phyloP scores from a whole-genome alignment of 345 rosid genomes.

The Pistacia vera region DNA sequence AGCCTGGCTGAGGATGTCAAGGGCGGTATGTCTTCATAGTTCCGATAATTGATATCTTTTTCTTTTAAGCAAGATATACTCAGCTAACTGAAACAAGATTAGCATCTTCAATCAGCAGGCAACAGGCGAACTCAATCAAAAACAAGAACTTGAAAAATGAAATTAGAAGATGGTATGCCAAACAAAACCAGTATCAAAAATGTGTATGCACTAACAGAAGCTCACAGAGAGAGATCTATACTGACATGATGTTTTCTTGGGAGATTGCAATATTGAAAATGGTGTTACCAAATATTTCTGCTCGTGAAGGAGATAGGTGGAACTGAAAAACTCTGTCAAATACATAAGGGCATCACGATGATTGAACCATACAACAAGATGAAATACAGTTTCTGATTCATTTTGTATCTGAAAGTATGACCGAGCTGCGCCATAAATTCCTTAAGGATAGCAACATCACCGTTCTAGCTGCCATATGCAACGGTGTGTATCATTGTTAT shows the following conservation, averaged over 20 bases:
- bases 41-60: background rate
- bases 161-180: too few relatives aligned
- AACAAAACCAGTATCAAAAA: background rate
- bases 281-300: constrained; percentile 13
- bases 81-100: constrained; percentile 12
- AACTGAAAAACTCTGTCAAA: background rate
- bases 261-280: background rate
- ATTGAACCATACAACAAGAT: constrained; percentile 12
- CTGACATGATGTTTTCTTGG: constrained; percentile 8
- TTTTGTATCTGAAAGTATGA: background rate
- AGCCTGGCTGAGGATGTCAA: background rate
- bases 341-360: background rate
- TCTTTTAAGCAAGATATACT: constrained; percentile 3
- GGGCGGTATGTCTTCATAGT: background rate
- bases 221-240: background rate
- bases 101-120: background rate
- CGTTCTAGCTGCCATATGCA: constrained; percentile 20
- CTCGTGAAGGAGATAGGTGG: background rate
- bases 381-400: constrained; percentile 13
- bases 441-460: background rate
- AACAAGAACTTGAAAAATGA: background rate
- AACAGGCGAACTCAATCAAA: background rate
- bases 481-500: background rate
- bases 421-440: constrained; percentile 12
- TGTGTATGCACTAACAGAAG: background rate